Conservation (phyloP, 768 basidiomycete genomes). For the Serendipita sp. region DNA sequence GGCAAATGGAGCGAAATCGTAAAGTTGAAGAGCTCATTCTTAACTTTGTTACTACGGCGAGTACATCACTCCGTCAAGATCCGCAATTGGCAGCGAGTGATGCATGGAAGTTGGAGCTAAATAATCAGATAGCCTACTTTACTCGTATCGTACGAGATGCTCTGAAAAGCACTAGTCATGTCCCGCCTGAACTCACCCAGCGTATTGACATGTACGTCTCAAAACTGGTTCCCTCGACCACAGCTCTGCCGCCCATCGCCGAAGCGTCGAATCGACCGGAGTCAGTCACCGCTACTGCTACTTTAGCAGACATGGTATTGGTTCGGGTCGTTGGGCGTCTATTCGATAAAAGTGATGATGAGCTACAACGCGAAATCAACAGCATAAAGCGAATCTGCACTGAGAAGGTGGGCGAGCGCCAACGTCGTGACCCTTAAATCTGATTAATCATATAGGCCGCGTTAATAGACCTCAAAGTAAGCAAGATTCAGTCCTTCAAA, state of each 20-base stretch:
- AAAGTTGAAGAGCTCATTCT: slow-evolving; percentile 96
- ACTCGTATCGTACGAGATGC: slow-evolving; percentile 74
- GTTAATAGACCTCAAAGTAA: slow-evolving; percentile 70
- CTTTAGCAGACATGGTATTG: slow-evolving; percentile 55
- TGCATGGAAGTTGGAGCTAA: slow-evolving; percentile 84
- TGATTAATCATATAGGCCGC: slow-evolving; percentile 41
- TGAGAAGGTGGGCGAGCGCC: slow-evolving; percentile 45
- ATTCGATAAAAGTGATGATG: slow-evolving; percentile 56
- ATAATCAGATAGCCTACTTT: slow-evolving; percentile 82
- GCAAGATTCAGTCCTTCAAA: neutral
- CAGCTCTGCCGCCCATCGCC: slow-evolving; percentile 26
- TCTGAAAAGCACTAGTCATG: slow-evolving; percentile 53
- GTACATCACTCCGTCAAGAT: slow-evolving; percentile 76
- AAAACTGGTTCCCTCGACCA: slow-evolving; percentile 49
- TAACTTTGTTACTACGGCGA: slow-evolving; percentile 87
- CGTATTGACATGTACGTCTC: slow-evolving; percentile 72
- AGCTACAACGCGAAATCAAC: slow-evolving; percentile 61
- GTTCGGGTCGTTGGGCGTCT: slow-evolving; percentile 51
- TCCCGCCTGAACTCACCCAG: slow-evolving; percentile 64
- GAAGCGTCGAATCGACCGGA: slow-evolving; percentile 33
- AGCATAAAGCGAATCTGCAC: slow-evolving; percentile 46
- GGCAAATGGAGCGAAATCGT: slow-evolving; percentile 87
- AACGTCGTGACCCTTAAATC: neutral
- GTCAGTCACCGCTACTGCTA: slow-evolving; percentile 23
- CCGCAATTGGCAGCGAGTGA: slow-evolving; percentile 59